Conservation (phyloP, 2,329 filamentous ascomycete species). For the Pseudovirgaria hyperparasitica region DNA sequence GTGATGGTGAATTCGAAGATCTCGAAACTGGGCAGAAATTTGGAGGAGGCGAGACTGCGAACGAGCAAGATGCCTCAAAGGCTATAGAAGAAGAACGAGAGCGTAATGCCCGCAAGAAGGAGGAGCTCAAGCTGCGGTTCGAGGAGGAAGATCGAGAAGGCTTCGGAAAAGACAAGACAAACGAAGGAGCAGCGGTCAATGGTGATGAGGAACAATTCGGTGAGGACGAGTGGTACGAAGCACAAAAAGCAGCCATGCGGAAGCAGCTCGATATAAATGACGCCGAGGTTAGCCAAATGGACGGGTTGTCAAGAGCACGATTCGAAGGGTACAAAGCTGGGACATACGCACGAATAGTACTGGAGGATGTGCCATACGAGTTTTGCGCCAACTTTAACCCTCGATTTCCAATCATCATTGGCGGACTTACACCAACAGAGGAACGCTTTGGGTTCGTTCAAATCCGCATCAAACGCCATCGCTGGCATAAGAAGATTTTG, state of each 20-base stretch:
- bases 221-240: slow-evolving; percentile 97
- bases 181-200: slow-evolving; percentile 56
- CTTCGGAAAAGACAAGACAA: slow-evolving; percentile 78
- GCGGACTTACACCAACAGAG: slow-evolving; percentile 85
- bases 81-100: slow-evolving; percentile 78
- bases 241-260: slow-evolving; percentile 86
- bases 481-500: slow-evolving; percentile 98
- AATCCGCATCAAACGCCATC: slow-evolving; percentile 88
- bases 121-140: slow-evolving; percentile 86
- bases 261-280: slow-evolving; percentile 97
- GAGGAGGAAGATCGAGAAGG: slow-evolving; percentile 98
- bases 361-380: slow-evolving; percentile 82
- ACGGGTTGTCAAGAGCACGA: slow-evolving; percentile 66
- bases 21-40: slow-evolving; percentile 63
- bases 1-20: slow-evolving; percentile 75
- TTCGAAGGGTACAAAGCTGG: slow-evolving; percentile 88
- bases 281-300: slow-evolving; percentile 77
- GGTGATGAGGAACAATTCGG: slow-evolving; percentile 68
- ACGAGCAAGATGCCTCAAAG: slow-evolving; percentile 32
- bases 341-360: slow-evolving; percentile 81
- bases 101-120: slow-evolving; percentile 81
- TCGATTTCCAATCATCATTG: slow-evolving; percentile 72
- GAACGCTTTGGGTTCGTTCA: slow-evolving; percentile 94
- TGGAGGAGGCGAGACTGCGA: slow-evolving; percentile 24
- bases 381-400: slow-evolving; percentile 76